Evolutionary conservation across 257 asterid genomes (phyloP).

Genomic region (Parsonsia alboflavescens): DNA sequence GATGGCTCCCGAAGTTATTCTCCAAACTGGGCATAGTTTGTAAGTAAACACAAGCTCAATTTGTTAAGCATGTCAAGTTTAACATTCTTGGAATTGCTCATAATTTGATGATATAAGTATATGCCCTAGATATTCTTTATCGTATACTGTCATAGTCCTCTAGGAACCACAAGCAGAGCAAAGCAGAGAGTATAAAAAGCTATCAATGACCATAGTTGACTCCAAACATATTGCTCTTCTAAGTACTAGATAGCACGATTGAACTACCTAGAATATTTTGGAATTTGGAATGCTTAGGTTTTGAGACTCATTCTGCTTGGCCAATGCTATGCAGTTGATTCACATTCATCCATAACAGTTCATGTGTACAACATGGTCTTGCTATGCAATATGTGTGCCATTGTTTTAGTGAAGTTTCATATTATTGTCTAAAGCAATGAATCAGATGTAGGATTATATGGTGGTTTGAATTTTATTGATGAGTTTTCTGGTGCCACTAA

Average conservation of each 20-base stretch:
- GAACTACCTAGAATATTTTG: neutral
- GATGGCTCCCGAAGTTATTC: slow-evolving; percentile 99
- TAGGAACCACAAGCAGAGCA: slow-evolving; percentile 7
- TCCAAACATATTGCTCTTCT: neutral
- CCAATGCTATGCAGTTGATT: neutral
- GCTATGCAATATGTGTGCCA: neutral
- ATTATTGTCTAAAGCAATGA: neutral
- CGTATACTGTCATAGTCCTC: neutral
- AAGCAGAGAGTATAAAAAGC: neutral
- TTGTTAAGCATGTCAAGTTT: neutral
- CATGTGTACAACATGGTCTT: neutral
- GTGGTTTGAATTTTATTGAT: neutral
- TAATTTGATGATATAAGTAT: neutral
- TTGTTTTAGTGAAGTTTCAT: neutral
- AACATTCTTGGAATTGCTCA: neutral
- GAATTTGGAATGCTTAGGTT: neutral
- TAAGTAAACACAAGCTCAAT: slow-evolving; percentile 41
- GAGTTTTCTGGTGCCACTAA: neutral
- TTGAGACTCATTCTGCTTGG: neutral
- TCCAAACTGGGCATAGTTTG: slow-evolving; percentile 99
- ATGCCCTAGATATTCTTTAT: neutral
- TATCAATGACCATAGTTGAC: neutral
- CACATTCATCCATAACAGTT: neutral
- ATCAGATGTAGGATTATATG: neutral
- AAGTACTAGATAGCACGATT: neutral